Evolutionary conservation across 306 rosid species (phyloP), one percentile per base, ranked within the genome.

Genomic region (Medicago lupulina): DNA sequence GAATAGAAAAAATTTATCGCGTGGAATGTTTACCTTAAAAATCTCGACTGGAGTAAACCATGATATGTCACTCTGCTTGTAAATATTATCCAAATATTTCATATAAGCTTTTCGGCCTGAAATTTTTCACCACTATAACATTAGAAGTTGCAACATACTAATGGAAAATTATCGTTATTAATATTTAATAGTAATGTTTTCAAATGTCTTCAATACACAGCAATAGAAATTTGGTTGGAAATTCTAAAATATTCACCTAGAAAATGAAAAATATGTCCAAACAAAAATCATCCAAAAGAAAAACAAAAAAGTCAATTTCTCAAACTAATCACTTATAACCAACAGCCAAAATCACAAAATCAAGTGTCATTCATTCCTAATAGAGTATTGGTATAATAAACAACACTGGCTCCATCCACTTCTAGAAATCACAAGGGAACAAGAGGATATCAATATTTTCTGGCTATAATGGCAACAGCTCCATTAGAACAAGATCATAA

Each of bases 31-130:
- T 76, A 88, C 97, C 97, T 94, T 94, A 76, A 90, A 94, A 78
- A 94, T 79, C 83, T 94, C 98, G 70, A 92, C 98, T 5, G 98
- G 98, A 46, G 98, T 94, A 86, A 90, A 92, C 98, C 98, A 94
- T 12, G 96, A 84, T 55, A 90, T 68, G 74, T 81, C 97, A 77
- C 83, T 87, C 84, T 88, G 87, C 86, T 85, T 90, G 89, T 94
- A 94, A 73, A 92, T 78, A 83, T 80, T 85, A 71, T 92, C 95
- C 89, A 94, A 81, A 86, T 86, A 88, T 59, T 71, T 85, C 95
- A 92, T 84, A 81, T 94, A 94, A 77, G 89, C 95, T 80, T 85
- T 90, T 81, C 95, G 87, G 36, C 98, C 98, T 94, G 89, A 76
- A 87, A 82, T 74, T 50, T 66, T 46, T 50, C 80, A 81, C 70